Conservation (phyloP, 495 filamentous ascomycete species). For the Trichoderma gamsii region DNA sequence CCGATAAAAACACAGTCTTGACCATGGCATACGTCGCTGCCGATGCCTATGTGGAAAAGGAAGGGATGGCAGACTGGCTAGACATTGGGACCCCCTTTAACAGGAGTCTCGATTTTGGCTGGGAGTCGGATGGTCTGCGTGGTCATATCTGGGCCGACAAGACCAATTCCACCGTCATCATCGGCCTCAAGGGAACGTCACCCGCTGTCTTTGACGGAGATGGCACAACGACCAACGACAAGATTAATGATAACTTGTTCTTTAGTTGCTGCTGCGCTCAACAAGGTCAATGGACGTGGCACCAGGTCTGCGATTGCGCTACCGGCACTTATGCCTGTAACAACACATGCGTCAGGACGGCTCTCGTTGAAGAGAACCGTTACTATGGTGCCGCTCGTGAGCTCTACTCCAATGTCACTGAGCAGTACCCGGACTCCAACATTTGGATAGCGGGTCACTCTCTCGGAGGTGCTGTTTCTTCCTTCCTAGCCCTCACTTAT, state of each 20-base stretch:
- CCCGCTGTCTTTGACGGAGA: constrained; percentile 90
- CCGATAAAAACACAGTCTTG: constrained; percentile 78
- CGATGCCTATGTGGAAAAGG: constrained; percentile 76
- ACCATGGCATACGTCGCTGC: constrained; percentile 80
- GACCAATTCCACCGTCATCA: constrained; percentile 77
- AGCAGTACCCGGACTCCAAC: constrained; percentile 76
- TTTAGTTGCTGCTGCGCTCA: constrained; percentile 97
- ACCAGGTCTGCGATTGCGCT: constrained; percentile 86
- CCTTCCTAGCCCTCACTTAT: constrained; percentile 82
- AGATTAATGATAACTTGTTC: constrained; percentile 93
- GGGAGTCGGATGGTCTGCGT: constrained; percentile 80
- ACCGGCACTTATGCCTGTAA: constrained; percentile 81
- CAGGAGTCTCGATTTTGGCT: constrained; percentile 77
- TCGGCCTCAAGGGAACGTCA: constrained; percentile 88
- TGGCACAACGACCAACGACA: constrained; percentile 94
- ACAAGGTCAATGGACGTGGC: constrained; percentile 80
- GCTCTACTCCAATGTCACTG: constrained; percentile 86
- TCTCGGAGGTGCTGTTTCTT: constrained; percentile 78
- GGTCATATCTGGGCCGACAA: constrained; percentile 90
- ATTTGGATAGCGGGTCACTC: constrained; percentile 90
- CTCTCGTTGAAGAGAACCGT: constrained; percentile 71
- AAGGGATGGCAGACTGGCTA: constrained; percentile 71
- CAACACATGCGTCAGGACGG: constrained; percentile 72
- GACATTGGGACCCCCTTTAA: constrained; percentile 77
- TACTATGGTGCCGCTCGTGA: constrained; percentile 86